Conservation (phyloP, 2,329 filamentous ascomycete genomes). For the Ophiosphaerella herpotricha region DNA sequence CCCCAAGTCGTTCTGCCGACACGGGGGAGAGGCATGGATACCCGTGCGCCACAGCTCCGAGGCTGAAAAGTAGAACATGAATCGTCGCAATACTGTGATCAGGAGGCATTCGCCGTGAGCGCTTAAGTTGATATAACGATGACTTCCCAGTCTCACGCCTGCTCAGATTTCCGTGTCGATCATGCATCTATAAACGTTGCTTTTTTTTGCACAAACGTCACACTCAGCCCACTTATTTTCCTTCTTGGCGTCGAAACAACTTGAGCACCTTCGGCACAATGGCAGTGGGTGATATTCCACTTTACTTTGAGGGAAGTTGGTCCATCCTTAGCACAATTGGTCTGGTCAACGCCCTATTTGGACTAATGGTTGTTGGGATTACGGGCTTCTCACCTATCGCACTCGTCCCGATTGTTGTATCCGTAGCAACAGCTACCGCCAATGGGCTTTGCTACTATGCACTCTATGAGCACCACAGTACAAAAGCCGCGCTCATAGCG, state of each 20-base stretch:
- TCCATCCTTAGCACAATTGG: slow-evolving; percentile 3
- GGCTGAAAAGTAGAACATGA: neutral
- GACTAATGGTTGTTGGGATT: slow-evolving; percentile 2
- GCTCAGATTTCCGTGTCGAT: too few relatives aligned
- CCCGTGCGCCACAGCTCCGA: neutral
- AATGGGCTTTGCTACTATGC: slow-evolving; percentile 4
- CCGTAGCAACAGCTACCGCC: neutral
- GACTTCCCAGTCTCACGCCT: neutral
- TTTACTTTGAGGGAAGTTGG: slow-evolving; percentile 4
- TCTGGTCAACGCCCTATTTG: neutral
- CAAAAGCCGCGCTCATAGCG: neutral
- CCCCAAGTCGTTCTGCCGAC: neutral
- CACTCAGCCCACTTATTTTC: too few relatives aligned
- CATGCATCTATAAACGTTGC: too few relatives aligned
- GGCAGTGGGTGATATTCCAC: neutral
- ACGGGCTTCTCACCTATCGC: slow-evolving; percentile 1
- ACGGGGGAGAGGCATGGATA: neutral
- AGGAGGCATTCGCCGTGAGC: neutral
- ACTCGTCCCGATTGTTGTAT: neutral
- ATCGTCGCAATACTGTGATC: neutral
- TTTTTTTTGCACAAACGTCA: too few relatives aligned
- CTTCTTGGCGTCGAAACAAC: too few relatives aligned
- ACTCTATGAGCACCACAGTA: neutral
- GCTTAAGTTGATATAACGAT: neutral
- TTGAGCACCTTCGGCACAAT: neutral